Evolutionary conservation across 2,329 filamentous ascomycete species (phyloP), one percentile per base, ranked within the genome.

Genomic region (Pseudogymnoascus sp.): DNA sequence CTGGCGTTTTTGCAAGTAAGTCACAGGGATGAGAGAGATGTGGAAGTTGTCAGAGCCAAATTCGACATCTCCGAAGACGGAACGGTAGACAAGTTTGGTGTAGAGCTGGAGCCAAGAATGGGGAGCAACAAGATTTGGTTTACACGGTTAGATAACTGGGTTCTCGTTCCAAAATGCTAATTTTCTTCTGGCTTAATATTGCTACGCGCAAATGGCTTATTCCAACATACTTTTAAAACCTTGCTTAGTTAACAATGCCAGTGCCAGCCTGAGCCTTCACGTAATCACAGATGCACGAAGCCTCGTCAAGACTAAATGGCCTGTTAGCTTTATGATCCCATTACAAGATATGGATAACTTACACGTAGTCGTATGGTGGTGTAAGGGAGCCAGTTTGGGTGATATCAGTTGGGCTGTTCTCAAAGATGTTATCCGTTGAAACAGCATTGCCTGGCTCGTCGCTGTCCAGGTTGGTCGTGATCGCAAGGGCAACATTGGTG

Each of bases 51-150:
- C 8, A 64, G 69, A 8, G 69, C 65, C 1, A 70, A 71, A 52
- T 72, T 71, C 48, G 64, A 42, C 35, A 13, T 72, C 10, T 65
- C 64, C 2, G 62, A 37, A 40, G 63, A 69, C 59, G 70, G 71
- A 2, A 59, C 33, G 1, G 60, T 65, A 8, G 62, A 13, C 13
- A 58, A 55, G 9, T 63, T 72, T 25, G 70, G 70, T 0, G 36
- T 69, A 5, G 62, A 37, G 7, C 10, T 66, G 3, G 69, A 70
- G 59, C 45, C 59, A 5, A 60, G 64, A 59, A 70, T 70, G 67
- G 67, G 66, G 10, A 15, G 27, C n/a, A 10, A 52, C n/a, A 52
- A 52, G 45, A 52, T 52, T 52, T 52, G 27, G 45, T 52, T 52
- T 52, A 52, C 33, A 33, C 45, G 45, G 31, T 6, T 7, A 52